phyloP scores from a whole-genome alignment of 2,329 filamentous ascomycete genomes.

The Westerdykella ornata region DNA sequence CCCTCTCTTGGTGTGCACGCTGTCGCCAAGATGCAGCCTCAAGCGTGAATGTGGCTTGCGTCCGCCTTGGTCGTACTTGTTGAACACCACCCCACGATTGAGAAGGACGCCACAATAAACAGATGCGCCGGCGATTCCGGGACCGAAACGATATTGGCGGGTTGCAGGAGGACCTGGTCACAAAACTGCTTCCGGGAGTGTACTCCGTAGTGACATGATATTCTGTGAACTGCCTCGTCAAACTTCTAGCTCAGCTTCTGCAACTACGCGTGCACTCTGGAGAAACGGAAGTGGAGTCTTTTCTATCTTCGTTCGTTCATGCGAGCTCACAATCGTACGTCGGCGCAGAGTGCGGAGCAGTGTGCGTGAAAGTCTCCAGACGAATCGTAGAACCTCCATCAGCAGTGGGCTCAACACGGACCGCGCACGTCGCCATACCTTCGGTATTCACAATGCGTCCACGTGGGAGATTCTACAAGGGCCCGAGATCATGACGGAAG shows the following conservation, averaged over 20 bases:
- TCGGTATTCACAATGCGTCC: conserved; percentile 18
- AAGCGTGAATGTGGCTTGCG: conserved; percentile 19
- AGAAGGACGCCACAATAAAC: conserved; percentile 20
- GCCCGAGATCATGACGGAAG: conserved; percentile 1
- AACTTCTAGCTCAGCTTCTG: too few relatives aligned
- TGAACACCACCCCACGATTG: conserved; percentile 3
- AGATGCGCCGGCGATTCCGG: conserved; percentile 23
- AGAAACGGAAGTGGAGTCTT: too few relatives aligned
- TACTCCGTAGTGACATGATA: too few relatives aligned
- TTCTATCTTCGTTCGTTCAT: too few relatives aligned
- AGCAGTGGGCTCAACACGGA: conserved; percentile 1
- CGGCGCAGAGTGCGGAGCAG: too few relatives aligned
- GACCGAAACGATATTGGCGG: background rate
- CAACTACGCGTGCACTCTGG: too few relatives aligned
- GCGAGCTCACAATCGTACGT: too few relatives aligned
- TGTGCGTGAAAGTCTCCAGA: too few relatives aligned
- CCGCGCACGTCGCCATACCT: conserved; percentile 15
- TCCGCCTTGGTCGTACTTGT: conserved; percentile 7
- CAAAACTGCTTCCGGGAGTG: too few relatives aligned
- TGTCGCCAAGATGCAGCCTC: background rate
- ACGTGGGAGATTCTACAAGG: conserved; percentile 16
- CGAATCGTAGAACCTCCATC: too few relatives aligned
- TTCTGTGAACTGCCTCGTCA: too few relatives aligned
- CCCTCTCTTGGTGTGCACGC: too few relatives aligned
- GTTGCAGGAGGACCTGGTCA: background rate